phyloP scores from a whole-genome alignment of 345 rosid species.

The Citrus hindsii region DNA sequence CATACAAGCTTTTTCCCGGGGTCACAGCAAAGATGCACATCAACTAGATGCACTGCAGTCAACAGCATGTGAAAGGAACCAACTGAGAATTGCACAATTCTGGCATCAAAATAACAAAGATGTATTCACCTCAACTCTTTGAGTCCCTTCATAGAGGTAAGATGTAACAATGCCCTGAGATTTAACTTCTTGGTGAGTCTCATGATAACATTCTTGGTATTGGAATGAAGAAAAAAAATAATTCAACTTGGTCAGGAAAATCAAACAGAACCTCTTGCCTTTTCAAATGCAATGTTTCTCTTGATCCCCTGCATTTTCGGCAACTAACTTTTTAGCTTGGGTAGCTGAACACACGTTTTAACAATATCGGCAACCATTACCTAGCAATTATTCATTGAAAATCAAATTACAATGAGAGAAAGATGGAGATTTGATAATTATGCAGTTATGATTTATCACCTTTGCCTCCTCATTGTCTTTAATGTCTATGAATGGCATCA shows the following conservation, averaged over 20 bases:
- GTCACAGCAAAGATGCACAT: slow-evolving; percentile 86
- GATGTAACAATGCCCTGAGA: slow-evolving; percentile 63
- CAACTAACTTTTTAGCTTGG: too few species aligned
- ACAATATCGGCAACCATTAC: too few species aligned
- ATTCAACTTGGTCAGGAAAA: slow-evolving; percentile 96
- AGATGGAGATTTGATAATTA: too few species aligned
- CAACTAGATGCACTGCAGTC: slow-evolving; percentile 87
- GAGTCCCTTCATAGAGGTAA: background rate
- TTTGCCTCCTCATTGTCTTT: too few species aligned
- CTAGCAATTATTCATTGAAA: too few species aligned
- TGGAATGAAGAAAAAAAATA: slow-evolving; percentile 73
- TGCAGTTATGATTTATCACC: too few species aligned
- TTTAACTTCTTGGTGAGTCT: slow-evolving; percentile 72
- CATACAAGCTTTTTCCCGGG: slow-evolving; percentile 69
- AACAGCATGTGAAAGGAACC: too few species aligned
- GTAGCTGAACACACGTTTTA: too few species aligned
- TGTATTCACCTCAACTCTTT: background rate
- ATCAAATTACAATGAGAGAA: too few species aligned
- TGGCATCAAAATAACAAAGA: slow-evolving; percentile 10
- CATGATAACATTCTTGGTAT: slow-evolving; percentile 66
- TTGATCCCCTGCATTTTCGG: too few species aligned
- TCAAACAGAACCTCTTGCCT: slow-evolving; percentile 53
- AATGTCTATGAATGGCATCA: too few species aligned
- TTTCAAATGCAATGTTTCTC: too few species aligned
- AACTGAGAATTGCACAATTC: slow-evolving; percentile 7